Evolutionary conservation across 129 eudicot species (phyloP), one percentile per base, ranked within the genome.

Genomic region (Chrysanthemum makinoi): DNA sequence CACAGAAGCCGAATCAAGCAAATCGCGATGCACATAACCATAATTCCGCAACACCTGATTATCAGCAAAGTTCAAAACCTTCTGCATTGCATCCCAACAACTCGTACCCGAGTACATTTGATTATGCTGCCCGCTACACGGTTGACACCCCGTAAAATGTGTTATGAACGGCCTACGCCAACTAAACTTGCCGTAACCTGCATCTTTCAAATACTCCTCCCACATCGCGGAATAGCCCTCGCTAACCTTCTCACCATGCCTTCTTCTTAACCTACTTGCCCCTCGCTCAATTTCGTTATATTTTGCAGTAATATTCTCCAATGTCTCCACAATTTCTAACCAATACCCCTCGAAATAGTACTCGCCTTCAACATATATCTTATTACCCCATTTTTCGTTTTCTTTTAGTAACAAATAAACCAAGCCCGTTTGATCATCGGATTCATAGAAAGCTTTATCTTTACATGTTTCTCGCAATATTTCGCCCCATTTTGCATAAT

Each of bases 141-240:
- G 95, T 79, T 89, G 89, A 64, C 98, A 92, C 18, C 98, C 98
- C 14, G 98, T 92, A 61, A 92, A 92, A 59, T 92, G 98, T 0
- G 98, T 92, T 43, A 92, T 78, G 66, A 92, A 92, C 69, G 98
- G 96, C 75, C 96, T 52, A 48, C 95, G 75, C 89, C 84, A 79
- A 16, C 93, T 68, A 14, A 65, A 83, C 76, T 57, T 55, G 6
- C 87, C 95, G 24, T 68, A 79, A 5, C 95, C 95, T 0, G 84
- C 89, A 0, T 73, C 89, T 58, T 86, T 81, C 35, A 92, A 74
- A 28, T 86, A 24, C 79, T 78, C 79, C 75, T 83, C 88, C 89
- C 95, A 65, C 80, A 65, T 60, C 75, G 68, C 70, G 47, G 71
- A 70, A 50, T 88, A 88, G 53, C 78, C 59, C 57, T 86, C 91